Base-by-base conservation (phyloP, 202 grass and related monocot genomes). In the Brachypodium distachyon region DNA sequence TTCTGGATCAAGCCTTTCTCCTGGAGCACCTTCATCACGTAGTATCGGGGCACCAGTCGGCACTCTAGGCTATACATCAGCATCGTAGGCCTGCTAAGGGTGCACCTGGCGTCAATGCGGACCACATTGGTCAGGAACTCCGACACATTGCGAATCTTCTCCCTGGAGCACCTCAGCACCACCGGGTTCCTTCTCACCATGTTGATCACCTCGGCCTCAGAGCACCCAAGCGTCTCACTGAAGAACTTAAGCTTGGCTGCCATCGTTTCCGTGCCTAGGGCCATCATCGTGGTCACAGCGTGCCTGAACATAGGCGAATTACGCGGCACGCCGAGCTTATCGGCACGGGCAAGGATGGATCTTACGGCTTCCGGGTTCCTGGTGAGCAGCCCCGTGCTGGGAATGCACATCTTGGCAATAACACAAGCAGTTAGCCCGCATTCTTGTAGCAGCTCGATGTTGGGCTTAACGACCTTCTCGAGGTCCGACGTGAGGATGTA, bases 211-310 rank as follows among this genome's bases (percentile, higher is more conserved):
- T 87, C 86, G 3, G 71, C 72, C 0, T 87, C 49, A 2, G 86
- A 89, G 63, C 79, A 89, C 44, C 76, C 72, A 0, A 93, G 49
- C 0, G 25, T 69, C 43, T 81, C 54, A 26, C 62, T 2, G n/a
- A 82, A 71, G 42, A 84, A 34, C 80, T 81, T 65, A 37, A 82
- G 16, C 68, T 93, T 89, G 22, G 83, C 36, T 12, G 74, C 82
- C 11, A 84, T 23, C 5, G 47, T 78, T 40, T 81, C 62, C 19
- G 13, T 42, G 9, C 67, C 17, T 12, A 84, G 16, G 40, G 9
- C 65, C 0, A 31, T 18, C 3, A 23, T 5, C 10, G 41, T 36
- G 39, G 1, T 0, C 54, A 89, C 79, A 2, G 58, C 76, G 19
- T 81, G 52, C 60, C 11, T 57, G 86, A 87, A 89, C 76, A 87